Base-by-base conservation (phyloP, 2,329 filamentous ascomycete species). In the Corynespora cassiicola region DNA sequence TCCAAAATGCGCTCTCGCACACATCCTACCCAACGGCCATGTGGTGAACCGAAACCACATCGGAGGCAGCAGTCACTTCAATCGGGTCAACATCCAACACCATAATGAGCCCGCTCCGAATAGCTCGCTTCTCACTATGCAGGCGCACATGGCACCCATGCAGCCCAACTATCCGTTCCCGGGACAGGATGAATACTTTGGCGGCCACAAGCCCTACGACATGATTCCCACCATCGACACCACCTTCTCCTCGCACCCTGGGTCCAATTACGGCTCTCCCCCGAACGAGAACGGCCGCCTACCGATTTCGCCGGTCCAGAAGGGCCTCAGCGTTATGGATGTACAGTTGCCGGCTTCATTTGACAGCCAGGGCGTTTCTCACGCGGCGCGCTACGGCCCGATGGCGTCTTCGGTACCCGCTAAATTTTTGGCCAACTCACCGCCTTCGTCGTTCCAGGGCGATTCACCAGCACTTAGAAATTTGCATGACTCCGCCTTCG, bases 1-100 rank as follows among this genome's bases (percentile, higher is more conserved):
- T 47, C 88, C 90, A 50, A 97, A 97, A 73, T 99, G 94, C 77
- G 92, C 92, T 63, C 89, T 97, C 64, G 89, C 95, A 52, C 94
- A 99, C 71, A 87, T 97, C 61, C 85, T 96, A 31, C 90, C 91
- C 55, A 91, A 97, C 70, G 94, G 94, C 44, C 85, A 90, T 58
- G 84, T 92, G 65, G 89, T 97, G 65, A 96, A 96, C 71, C 74
- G 87, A 78, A 75, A 72, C 45, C 58, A 60, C 40, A 63, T 73
- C 45, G 66, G 73, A 48, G 68, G 72, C 81, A 69, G 83, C 74
- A 63, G 77, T 66, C 67, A 83, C 76, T 74, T 86, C 78, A 84
- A 87, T 55, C 79, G 86, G 56, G 84, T 85, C 61, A 84, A 87
- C 38, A 81, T 81, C 51, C 70, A 81, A 52, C 69, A 78, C 45